Conservation (phyloP, 805 yeast genomes). For the Candida ascalaphidarum region DNA sequence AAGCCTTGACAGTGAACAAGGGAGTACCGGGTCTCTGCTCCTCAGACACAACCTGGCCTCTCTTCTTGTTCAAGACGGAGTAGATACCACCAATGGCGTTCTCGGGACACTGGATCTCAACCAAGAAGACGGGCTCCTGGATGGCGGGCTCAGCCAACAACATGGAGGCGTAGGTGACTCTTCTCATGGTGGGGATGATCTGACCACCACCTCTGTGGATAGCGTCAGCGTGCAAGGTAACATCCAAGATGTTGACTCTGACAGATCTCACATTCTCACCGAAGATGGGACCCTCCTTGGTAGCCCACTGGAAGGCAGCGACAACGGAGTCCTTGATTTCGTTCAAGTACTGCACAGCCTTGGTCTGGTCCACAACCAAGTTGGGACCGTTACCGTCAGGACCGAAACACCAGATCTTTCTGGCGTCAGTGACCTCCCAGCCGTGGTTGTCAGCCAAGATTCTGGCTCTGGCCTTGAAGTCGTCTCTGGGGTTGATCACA, state of each 20-base stretch:
- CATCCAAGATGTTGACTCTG: constrained; percentile 97
- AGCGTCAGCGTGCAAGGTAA: constrained; percentile 99
- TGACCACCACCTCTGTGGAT: constrained; percentile 99
- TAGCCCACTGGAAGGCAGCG: constrained; percentile 99
- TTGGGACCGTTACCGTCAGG: constrained; percentile 99
- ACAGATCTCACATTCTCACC: constrained; percentile 95
- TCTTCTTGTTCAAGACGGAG: constrained; percentile 98
- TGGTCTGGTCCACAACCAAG: constrained; percentile 98
- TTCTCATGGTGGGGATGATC: constrained; percentile 99
- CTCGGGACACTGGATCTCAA: constrained; percentile 99
- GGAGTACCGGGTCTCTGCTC: constrained; percentile 99
- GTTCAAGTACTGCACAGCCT: constrained; percentile 98
- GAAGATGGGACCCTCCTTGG: constrained; percentile 98
- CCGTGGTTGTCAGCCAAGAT: constrained; percentile 97
- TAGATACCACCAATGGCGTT: constrained; percentile 99
- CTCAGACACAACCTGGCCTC: constrained; percentile 99
- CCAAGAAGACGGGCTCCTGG: constrained; percentile 98
- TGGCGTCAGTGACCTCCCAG: constrained; percentile 99
- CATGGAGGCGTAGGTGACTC: constrained; percentile 97
- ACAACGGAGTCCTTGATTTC: constrained; percentile 99
- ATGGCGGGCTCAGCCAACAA: constrained; percentile 97
- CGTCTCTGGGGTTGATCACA: constrained; percentile 90
- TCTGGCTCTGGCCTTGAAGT: constrained; percentile 99
- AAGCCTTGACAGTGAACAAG: constrained; percentile 98
- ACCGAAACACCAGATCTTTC: constrained; percentile 99